phyloP scores from a whole-genome alignment of 2,329 filamentous ascomycete species.

The Lomentospora prolificans region DNA sequence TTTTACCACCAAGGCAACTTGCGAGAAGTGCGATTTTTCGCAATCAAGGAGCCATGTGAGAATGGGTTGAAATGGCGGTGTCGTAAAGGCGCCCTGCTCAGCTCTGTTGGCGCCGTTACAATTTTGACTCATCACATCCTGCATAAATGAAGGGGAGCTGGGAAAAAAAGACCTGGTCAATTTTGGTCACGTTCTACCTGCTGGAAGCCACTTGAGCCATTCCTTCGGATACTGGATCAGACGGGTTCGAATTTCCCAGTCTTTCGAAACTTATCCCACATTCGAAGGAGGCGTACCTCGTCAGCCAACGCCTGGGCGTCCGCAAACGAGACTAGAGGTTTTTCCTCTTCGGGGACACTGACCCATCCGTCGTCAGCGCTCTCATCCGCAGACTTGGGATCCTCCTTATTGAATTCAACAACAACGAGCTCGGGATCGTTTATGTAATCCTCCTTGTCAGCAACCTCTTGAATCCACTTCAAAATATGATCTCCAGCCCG shows the following conservation, averaged over 20 bases:
- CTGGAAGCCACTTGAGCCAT: too few species aligned
- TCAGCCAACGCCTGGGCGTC: not conserved
- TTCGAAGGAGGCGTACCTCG: not conserved
- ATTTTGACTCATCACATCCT: too few species aligned
- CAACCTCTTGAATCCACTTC: slow-evolving; percentile 50
- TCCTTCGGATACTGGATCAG: too few species aligned
- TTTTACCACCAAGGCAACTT: too few species aligned
- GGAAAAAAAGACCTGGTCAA: too few species aligned
- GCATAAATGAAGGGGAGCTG: too few species aligned
- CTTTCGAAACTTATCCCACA: not conserved
- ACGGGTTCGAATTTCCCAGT: not conserved
- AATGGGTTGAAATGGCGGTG: too few species aligned
- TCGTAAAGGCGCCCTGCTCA: too few species aligned
- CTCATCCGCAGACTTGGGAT: not conserved
- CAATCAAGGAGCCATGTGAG: too few species aligned
- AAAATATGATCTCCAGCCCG: slow-evolving; percentile 43
- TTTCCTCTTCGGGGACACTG: slow-evolving; percentile 3
- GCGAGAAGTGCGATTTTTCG: too few species aligned
- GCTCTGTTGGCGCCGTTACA: too few species aligned
- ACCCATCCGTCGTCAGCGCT: not conserved
- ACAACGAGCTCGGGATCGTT: slow-evolving; percentile 26
- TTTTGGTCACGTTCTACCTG: too few species aligned
- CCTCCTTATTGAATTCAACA: not conserved
- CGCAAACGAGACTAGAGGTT: not conserved
- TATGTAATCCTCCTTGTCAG: slow-evolving; percentile 25